Base-by-base conservation (phyloP, 2,329 filamentous ascomycete species). In the Penicillium aurantiogriseum region DNA sequence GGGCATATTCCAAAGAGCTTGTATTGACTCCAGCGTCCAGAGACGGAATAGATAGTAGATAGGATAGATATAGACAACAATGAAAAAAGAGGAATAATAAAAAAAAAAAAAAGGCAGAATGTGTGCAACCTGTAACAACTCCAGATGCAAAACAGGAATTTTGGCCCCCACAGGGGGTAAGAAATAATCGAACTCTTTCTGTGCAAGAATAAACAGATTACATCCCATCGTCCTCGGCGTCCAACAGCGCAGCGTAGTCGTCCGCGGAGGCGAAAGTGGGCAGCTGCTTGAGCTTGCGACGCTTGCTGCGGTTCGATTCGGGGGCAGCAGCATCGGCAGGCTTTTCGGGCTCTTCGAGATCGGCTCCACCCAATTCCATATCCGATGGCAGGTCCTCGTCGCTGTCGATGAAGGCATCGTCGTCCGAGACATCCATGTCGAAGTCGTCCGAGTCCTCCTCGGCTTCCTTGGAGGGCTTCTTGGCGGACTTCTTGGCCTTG, bases 261-360 rank as follows among this genome's bases (percentile, higher is more conserved):
- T 97, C 94, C 33, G 84, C 89, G 33, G 91, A 95, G 21, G 95
- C 94, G 79, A 99, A 99, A 36, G 87, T 95, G 7, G 94, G 94
- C 66, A 99, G 80, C 63, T 86, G 86, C 83, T 92, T 96, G 74
- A 97, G 81, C 79, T 91, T 91, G 82, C 88, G 91, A 78, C 84
- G 88, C 78, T 89, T 90, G 72, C 85, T 83, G 64, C 75, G 74
- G 17, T 73, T 73, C 23, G 78, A 76, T 56, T 75, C 70, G 57
- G 76, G 71, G 23, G 75, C 71, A 47, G 79, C 79, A 42, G 71
- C 62, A 57, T 76, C 71, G 39, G 74, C 69, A 47, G 78, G 79
- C 40, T 73, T 49, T 39, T 43, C 63, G n/a, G 78, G 79, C 45
- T 73, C 53, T 45, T 43, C 64, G 13, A 76, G 57, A 36, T 78